Base-by-base conservation (phyloP, 345 rosid genomes). In the Eucalyptus pauciflora region DNA sequence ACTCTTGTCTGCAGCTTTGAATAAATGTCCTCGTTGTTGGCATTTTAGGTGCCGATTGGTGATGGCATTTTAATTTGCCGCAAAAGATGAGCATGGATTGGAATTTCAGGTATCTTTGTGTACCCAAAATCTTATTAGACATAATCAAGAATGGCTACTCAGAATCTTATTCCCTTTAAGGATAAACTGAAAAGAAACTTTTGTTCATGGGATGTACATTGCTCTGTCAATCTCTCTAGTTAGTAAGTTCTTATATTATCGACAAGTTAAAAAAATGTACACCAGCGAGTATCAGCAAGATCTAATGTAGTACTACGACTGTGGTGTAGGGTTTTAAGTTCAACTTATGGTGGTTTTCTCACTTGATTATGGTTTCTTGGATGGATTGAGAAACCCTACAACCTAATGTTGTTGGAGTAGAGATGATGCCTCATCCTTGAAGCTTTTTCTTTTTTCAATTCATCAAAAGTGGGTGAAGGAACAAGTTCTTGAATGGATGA, bases 1-100 rank as follows among this genome's bases (percentile, higher is more conserved):
- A 48, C 67, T 12, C 27, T 88, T 29, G 27, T 88, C 45, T 29
- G 25, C 41, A 52, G 37, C 45, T 62, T 56, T 43, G 31, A 13
- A 31, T 69, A 41, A 50, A 76, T 31, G 29, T 14, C 29, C 64
- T 67, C 60, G 8, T 41, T 64, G 29, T 85, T 46, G 86, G 29
- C 8, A n/a, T 88, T 50, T 89, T 87, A 97, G 99, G 98, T 97
- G 85, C 98, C 98, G 5, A 94, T 97, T 41, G 99, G 98, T 50
- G 99, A 97, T 93, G 98, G 99, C 91, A 93, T 96, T 95, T 95
- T 98, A 25, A 94, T 97, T 89, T 97, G 99, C 90, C 92, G 91
- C 88, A 97, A 97, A 92, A 92, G 88, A 92, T 96, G 91, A 94
- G 52, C 54, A 76, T 1, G 2, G 48, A 76, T 76, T 76, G 83